Conservation (phyloP, 2,329 filamentous ascomycete genomes). For the Fusarium kyushuense region DNA sequence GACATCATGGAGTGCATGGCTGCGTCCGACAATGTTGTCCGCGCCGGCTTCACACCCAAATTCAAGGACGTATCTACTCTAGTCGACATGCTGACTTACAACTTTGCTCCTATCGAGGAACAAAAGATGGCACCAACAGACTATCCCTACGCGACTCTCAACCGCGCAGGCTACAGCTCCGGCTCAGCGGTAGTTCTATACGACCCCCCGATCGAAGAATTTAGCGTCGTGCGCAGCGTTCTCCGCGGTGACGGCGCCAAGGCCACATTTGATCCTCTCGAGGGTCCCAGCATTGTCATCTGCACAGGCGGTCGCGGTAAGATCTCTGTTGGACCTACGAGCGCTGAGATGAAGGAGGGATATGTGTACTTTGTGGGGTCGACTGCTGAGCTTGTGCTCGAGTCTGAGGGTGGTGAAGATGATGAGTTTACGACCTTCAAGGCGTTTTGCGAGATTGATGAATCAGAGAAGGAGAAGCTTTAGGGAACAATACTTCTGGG, state of each 20-base stretch:
- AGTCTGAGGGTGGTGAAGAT: conserved; percentile 70
- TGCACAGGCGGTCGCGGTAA: conserved; percentile 86
- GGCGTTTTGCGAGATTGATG: conserved; percentile 88
- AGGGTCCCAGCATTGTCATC: conserved; percentile 92
- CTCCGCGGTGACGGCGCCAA: conserved; percentile 80
- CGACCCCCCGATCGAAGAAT: conserved; percentile 96
- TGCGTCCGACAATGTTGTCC: conserved; percentile 97
- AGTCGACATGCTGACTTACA: conserved; percentile 93
- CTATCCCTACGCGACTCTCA: conserved; percentile 87
- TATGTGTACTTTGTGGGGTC: conserved; percentile 89
- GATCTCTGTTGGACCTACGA: conserved; percentile 87
- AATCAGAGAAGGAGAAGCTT: conserved; percentile 50
- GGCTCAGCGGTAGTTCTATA: conserved; percentile 81
- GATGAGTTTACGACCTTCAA: conserved; percentile 89
- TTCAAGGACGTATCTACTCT: conserved; percentile 96
- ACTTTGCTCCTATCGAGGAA: conserved; percentile 91
- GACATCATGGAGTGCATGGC: conserved; percentile 99
- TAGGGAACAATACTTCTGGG: too few relatives aligned
- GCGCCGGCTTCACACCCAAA: conserved; percentile 96
- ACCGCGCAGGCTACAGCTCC: conserved; percentile 83
- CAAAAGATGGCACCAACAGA: conserved; percentile 91
- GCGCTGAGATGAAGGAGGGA: conserved; percentile 77
- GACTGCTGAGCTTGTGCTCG: conserved; percentile 83
- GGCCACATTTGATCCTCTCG: conserved; percentile 86
- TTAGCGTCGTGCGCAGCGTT: conserved; percentile 85